A percentile compares a stretch with the other conserved stretches of the same genome.
These are phyloP conservation scores for Cladosporium sp. DNA, from an alignment of 2,329 filamentous ascomycete species.

Conservation along the genomic window DNA sequence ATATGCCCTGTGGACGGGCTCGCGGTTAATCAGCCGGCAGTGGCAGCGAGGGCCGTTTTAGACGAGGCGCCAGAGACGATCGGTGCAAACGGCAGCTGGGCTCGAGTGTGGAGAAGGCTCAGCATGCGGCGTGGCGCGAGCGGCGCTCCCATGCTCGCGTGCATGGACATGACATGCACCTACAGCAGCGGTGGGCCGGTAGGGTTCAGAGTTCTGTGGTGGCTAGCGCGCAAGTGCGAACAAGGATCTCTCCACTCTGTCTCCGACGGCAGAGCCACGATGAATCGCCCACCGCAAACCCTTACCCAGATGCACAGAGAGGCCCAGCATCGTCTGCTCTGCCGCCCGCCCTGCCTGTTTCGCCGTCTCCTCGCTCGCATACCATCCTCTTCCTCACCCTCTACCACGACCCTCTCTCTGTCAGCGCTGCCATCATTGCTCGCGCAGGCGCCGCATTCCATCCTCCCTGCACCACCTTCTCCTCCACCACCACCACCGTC, in stretches of 20 bases:
- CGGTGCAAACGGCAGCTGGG: background rate
- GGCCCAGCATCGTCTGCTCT: constrained; percentile 9
- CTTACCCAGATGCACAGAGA: constrained; percentile 12
- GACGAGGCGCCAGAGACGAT: constrained; percentile 1
- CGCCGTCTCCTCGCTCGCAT: constrained; percentile 19
- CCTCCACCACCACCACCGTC: background rate
- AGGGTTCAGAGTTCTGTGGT: background rate
- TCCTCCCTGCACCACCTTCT: background rate
- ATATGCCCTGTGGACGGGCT: background rate
- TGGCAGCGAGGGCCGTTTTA: background rate
- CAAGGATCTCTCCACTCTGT: constrained; percentile 11
- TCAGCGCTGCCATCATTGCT: constrained; percentile 15
- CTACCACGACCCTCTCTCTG: constrained; percentile 16
- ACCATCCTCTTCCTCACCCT: constrained; percentile 3
- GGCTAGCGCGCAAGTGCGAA: constrained; percentile 1
- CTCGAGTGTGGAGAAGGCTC: background rate
- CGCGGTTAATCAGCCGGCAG: constrained; percentile 1
- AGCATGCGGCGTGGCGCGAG: background rate
- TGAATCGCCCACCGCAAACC: constrained; percentile 7
- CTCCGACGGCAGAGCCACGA: constrained; percentile 13
- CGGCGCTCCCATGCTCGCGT: background rate
- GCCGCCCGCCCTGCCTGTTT: constrained; percentile 18
- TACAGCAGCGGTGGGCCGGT: background rate
- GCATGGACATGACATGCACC: background rate
- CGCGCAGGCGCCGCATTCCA: constrained; percentile 3